Evolutionary conservation across 2,329 filamentous ascomycete genomes (phyloP).

Genomic region (Fusarium guadeloupense): DNA sequence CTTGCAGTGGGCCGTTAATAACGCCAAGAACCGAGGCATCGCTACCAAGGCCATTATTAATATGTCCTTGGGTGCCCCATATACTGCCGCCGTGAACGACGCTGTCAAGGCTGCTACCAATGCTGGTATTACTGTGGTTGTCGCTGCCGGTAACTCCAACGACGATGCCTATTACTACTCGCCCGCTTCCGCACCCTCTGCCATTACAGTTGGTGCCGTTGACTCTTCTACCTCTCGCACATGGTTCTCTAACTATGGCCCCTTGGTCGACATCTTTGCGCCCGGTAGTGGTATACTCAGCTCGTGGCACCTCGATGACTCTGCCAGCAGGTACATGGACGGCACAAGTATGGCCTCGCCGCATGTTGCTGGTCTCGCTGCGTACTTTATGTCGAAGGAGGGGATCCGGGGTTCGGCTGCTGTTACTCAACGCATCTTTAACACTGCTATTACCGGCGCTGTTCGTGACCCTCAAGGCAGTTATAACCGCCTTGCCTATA

Average conservation of each 20-base stretch:
- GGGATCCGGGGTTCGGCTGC: background rate
- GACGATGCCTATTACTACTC: background rate
- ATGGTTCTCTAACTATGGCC: conserved; percentile 8
- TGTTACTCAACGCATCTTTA: conserved; percentile 13
- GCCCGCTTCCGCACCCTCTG: conserved; percentile 1
- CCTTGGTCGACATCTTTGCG: conserved; percentile 8
- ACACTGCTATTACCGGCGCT: background rate
- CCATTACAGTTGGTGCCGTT: conserved; percentile 6
- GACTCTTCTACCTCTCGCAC: background rate
- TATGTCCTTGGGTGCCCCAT: background rate
- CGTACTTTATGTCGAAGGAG: conserved; percentile 61
- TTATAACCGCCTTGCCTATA: conserved; percentile 6
- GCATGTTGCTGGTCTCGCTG: conserved; percentile 69
- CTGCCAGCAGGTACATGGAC: background rate
- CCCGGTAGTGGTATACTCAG: conserved; percentile 5
- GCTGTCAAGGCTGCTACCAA: conserved; percentile 12
- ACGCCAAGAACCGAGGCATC: conserved; percentile 38
- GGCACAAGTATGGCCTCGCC: conserved; percentile 56
- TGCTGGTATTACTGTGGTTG: conserved; percentile 1
- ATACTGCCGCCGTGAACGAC: background rate
- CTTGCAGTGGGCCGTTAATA: conserved; percentile 42
- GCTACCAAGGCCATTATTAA: conserved; percentile 9
- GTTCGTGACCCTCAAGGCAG: background rate
- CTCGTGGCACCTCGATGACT: background rate
- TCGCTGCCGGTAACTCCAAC: background rate